phyloP scores from a whole-genome alignment of 306 rosid genomes.

The Vachellia pachyceras region DNA sequence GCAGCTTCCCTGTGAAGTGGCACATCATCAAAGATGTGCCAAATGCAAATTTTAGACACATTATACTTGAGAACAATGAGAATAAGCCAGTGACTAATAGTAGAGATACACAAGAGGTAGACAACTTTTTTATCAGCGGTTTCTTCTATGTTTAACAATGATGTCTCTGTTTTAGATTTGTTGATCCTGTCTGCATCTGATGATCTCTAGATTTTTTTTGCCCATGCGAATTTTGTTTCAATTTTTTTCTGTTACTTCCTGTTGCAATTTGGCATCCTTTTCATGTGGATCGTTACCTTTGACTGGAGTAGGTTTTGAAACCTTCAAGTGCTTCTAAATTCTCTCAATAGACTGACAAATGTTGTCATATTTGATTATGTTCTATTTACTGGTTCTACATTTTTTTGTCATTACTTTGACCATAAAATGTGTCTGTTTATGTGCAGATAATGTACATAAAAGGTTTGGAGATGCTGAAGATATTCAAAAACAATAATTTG shows the following conservation, averaged over 20 bases:
- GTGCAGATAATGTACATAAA: constrained; percentile 72
- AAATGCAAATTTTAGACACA: constrained; percentile 81
- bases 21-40: constrained; percentile 87
- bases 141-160: constrained; percentile 2
- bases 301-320: background rate
- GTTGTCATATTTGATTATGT: background rate
- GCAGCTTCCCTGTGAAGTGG: constrained; percentile 96
- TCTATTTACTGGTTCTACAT: background rate
- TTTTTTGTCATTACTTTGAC: background rate
- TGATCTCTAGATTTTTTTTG: background rate
- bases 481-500: constrained; percentile 71
- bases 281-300: background rate
- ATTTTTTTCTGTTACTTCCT: background rate
- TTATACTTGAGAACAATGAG: constrained; percentile 87
- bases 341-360: background rate
- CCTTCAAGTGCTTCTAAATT: background rate
- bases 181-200: background rate
- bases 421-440: constrained; percentile 29
- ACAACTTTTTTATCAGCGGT: constrained; percentile 9
- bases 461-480: constrained; percentile 85
- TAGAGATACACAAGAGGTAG: constrained; percentile 96
- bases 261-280: background rate
- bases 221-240: background rate
- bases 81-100: constrained; percentile 97
- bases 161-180: background rate